Percentiles rank a stretch among this genome's conserved stretches.
These are phyloP conservation scores for Pythium dissotocum DNA, from an alignment of 352 stramenopile species.

Conservation along the genomic window DNA sequence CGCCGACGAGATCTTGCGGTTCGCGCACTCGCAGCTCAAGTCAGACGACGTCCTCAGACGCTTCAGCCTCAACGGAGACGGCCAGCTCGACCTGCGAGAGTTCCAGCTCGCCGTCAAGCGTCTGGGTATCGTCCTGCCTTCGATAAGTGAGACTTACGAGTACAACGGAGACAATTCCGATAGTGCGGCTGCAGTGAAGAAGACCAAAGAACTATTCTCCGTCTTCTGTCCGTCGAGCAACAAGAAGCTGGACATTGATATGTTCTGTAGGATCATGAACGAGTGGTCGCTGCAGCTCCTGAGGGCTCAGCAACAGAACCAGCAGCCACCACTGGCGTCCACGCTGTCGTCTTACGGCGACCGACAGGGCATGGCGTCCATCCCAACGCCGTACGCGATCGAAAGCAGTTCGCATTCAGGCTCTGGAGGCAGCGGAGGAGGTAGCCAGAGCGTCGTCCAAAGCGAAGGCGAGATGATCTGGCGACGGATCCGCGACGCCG, in stretches of 20 bases:
- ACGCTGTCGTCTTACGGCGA: neutral
- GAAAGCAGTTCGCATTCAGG: constrained; percentile 27
- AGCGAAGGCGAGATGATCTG: constrained; percentile 56
- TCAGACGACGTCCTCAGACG: constrained; percentile 67
- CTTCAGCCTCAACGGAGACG: constrained; percentile 79
- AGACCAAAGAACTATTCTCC: constrained; percentile 53
- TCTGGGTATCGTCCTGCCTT: constrained; percentile 47
- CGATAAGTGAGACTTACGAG: constrained; percentile 1
- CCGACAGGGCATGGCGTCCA: neutral
- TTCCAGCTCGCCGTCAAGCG: constrained; percentile 77
- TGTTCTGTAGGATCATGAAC: constrained; percentile 82
- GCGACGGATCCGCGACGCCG: constrained; percentile 52
- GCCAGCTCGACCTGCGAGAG: constrained; percentile 69
- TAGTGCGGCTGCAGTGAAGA: constrained; percentile 4
- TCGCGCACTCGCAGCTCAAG: constrained; percentile 60
- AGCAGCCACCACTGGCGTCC: constrained; percentile 14
- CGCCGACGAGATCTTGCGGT: constrained; percentile 55
- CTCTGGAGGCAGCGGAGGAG: constrained; percentile 1
- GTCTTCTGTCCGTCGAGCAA: constrained; percentile 70
- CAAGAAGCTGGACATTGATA: constrained; percentile 74
- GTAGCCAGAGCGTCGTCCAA: neutral
- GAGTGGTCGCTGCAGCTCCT: constrained; percentile 75
- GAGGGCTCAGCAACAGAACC: constrained; percentile 37
- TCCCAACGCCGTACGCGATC: constrained; percentile 56
- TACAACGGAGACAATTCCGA: neutral